phyloP scores from a whole-genome alignment of 306 rosid species.

The Purshia tridentata region DNA sequence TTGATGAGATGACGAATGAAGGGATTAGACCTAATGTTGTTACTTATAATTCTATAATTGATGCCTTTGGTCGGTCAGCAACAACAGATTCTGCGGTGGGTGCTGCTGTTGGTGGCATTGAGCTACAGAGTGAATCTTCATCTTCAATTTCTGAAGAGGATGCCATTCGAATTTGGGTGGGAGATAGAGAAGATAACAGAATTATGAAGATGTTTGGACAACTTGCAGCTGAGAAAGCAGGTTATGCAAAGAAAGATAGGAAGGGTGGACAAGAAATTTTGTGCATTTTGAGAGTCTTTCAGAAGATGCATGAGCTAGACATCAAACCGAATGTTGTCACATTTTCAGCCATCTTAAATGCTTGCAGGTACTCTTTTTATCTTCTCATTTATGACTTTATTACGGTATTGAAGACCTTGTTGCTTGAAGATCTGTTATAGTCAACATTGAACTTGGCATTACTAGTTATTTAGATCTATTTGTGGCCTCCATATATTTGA shows the following conservation, averaged over 20 bases:
- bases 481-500: not conserved
- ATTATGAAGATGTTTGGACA: slow-evolving; percentile 46
- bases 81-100: slow-evolving; percentile 33
- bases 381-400: not conserved
- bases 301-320: slow-evolving; percentile 66
- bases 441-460: not conserved
- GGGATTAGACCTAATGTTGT: slow-evolving; percentile 84
- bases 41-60: slow-evolving; percentile 79
- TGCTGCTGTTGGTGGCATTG: slow-evolving; percentile 26
- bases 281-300: slow-evolving; percentile 59
- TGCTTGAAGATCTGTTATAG: slow-evolving; percentile 9
- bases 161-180: slow-evolving; percentile 23
- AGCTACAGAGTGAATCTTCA: slow-evolving; percentile 23
- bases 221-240: slow-evolving; percentile 62
- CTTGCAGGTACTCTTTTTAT: slow-evolving; percentile 70
- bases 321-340: slow-evolving; percentile 63
- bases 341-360: slow-evolving; percentile 86
- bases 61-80: slow-evolving; percentile 64
- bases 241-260: slow-evolving; percentile 40
- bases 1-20: slow-evolving; percentile 82
- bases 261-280: slow-evolving; percentile 43
- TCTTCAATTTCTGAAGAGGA: slow-evolving; percentile 16
- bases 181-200: slow-evolving; percentile 26
- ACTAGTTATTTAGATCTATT: slow-evolving; percentile 7
- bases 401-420: not conserved